Base-by-base conservation (phyloP, 73 alveolate species). In the Paramecium sexaurelia region DNA sequence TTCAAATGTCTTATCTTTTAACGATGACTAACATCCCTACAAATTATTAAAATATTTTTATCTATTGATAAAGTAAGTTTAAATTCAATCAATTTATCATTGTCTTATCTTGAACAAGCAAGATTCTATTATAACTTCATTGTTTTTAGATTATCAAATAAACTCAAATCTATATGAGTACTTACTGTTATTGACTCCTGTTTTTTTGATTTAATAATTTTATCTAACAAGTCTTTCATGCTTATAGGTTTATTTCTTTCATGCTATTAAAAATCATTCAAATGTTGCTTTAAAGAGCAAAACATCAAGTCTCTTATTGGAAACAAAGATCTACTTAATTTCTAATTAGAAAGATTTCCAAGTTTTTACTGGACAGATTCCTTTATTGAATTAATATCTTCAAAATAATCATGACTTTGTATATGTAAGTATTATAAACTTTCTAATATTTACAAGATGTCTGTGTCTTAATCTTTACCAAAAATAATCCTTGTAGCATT, bases 21-120 rank as follows among this genome's bases (percentile, higher is more conserved):
- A 27, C 86, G 37, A 71, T 71, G 86, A 17, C 66, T 71, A 0
- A 71, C 86, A 71, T 71, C 86, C 35, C 86, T 71, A 71, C 83
- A 61, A 29, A 61, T 29, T 29, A 61, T 61, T 61, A 61, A 61
- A 11, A 61, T 26, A 61, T 26, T 29, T 24, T 32, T 61, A 1
- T 61, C 83, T 61, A 9, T 61, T 61, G 7, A 10, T 26, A 61
- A 13, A 29, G 83, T 61, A 0, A 61, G 8, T 10, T 26, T 22
- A 29, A 61, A 61, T 61, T 61, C 83, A 17, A 61, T 26, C 11
- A 61, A 61, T 1, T 24, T 0, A 26, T 61, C 83, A 13, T 22
- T 61, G 7, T 26, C 83, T 29, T 61, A 24, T 29, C 43, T 61
- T 29, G 83, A 61, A 32, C 11, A 61, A 22, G 47, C 43, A 22